Evolutionary conservation across 75 land plant genomes (phyloP).

Genomic region (Selaginella tamariscina): DNA sequence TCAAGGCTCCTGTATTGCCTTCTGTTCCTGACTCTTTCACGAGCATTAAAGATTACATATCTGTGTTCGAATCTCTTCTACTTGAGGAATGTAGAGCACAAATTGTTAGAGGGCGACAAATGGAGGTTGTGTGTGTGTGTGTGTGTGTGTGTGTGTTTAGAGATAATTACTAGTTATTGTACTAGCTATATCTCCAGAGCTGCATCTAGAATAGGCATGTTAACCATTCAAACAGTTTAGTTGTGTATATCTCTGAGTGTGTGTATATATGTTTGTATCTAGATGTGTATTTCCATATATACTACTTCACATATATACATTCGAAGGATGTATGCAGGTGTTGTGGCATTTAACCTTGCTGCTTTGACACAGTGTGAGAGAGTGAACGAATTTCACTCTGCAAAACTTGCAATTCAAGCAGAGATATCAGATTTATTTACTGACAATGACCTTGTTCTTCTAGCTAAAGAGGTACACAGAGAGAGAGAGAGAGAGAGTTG

Average conservation of each 20-base stretch:
- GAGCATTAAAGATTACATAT: constrained; percentile 56
- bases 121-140: no score
- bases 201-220: no score
- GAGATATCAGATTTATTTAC: constrained; percentile 21
- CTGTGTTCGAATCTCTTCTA: constrained; percentile 74
- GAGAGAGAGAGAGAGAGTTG: background rate
- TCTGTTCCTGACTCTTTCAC: constrained; percentile 47
- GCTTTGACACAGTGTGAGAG: constrained; percentile 31
- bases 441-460: constrained; percentile 64
- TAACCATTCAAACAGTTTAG: background rate
- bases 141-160: no score
- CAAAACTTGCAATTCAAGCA: constrained; percentile 27
- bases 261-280: background rate
- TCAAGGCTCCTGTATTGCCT: constrained; percentile 17
- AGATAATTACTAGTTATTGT: constrained; percentile 14
- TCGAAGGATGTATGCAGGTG: constrained; percentile 12
- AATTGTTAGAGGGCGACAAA: constrained; percentile 53
- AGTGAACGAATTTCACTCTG: constrained; percentile 41
- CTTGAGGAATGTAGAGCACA: constrained; percentile 92
- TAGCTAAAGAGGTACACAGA: constrained; percentile 34
- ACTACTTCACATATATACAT: background rate
- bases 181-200: no score
- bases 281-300: background rate
- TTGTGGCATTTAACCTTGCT: constrained; percentile 31
- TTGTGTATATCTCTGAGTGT: background rate